Conservation (phyloP, 352 stramenopile species). For the Phytopythium oedochilum region DNA sequence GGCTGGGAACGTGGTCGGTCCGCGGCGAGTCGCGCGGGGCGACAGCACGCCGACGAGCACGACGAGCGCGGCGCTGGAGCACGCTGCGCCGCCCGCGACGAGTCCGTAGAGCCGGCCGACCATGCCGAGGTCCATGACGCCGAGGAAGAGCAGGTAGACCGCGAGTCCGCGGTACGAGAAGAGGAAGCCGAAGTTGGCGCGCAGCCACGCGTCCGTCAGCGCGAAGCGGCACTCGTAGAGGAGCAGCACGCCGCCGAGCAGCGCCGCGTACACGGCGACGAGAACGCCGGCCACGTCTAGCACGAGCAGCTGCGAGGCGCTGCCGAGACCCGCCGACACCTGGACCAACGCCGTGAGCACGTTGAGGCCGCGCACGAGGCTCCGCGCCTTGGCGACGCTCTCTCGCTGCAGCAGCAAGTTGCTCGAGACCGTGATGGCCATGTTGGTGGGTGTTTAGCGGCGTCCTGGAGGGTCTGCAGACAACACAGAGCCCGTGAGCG, state of each 20-base stretch:
- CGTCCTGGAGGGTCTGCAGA: background rate
- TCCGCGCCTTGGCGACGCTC: constrained; percentile 20
- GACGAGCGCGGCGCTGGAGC: constrained; percentile 35
- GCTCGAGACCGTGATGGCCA: constrained; percentile 6
- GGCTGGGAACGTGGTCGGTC: constrained; percentile 10
- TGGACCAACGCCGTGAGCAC: constrained; percentile 36
- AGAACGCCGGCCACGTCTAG: constrained; percentile 35
- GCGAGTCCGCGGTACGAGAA: constrained; percentile 50
- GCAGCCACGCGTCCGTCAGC: constrained; percentile 37
- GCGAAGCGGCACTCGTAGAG: constrained; percentile 50
- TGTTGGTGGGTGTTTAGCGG: background rate
- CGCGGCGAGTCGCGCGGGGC: constrained; percentile 7
- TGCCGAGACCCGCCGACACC: constrained; percentile 33
- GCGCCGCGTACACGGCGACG: constrained; percentile 43
- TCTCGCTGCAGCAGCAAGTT: constrained; percentile 17
- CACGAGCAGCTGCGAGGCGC: constrained; percentile 30
- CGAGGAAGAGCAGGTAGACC: constrained; percentile 50
- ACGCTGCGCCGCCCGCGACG: constrained; percentile 28
- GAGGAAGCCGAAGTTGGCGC: constrained; percentile 56
- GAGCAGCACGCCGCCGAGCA: constrained; percentile 44
- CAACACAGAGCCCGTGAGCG: too few species aligned
- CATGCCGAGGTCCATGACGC: constrained; percentile 56
- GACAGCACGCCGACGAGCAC: constrained; percentile 25
- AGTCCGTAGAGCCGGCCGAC: constrained; percentile 30
- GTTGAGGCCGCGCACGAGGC: constrained; percentile 30